phyloP scores from a whole-genome alignment of 1,284 basidiomycete species.

The Trametes polyzona region DNA sequence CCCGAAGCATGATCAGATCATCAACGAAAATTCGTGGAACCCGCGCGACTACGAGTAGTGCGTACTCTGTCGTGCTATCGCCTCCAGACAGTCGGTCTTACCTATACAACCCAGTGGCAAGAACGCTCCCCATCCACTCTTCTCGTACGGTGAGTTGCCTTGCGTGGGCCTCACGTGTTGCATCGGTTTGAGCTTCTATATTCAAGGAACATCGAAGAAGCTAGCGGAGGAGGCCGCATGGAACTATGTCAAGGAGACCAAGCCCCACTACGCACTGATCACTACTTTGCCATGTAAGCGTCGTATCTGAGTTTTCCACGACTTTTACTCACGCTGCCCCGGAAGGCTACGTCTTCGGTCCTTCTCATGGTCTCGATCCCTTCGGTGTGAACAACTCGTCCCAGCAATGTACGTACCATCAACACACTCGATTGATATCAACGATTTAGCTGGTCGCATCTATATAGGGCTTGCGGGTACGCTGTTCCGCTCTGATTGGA shows the following conservation, averaged over 20 bases:
- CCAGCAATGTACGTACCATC: not conserved
- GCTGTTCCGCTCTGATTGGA: slow-evolving; percentile 1
- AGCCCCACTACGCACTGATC: slow-evolving; percentile 1
- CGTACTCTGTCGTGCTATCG: not conserved
- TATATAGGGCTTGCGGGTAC: not conserved
- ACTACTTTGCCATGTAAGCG: not conserved
- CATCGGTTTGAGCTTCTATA: too few species aligned
- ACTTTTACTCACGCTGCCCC: not conserved
- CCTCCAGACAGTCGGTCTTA: not conserved
- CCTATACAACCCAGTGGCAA: not conserved
- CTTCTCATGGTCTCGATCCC: not conserved
- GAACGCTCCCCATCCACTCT: not conserved
- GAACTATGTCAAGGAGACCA: not conserved
- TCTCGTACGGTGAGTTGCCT: not conserved
- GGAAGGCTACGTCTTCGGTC: not conserved
- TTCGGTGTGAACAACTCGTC: not conserved
- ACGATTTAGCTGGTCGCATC: not conserved
- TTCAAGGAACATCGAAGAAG: not conserved
- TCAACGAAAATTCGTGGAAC: not conserved
- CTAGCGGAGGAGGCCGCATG: not conserved
- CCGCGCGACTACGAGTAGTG: slow-evolving; percentile 1
- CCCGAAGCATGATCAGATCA: not conserved
- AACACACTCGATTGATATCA: not conserved
- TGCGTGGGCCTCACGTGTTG: not conserved
- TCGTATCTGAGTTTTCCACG: not conserved